phyloP scores from a whole-genome alignment of 495 filamentous ascomycete genomes.

The Rusavskia elegans region DNA sequence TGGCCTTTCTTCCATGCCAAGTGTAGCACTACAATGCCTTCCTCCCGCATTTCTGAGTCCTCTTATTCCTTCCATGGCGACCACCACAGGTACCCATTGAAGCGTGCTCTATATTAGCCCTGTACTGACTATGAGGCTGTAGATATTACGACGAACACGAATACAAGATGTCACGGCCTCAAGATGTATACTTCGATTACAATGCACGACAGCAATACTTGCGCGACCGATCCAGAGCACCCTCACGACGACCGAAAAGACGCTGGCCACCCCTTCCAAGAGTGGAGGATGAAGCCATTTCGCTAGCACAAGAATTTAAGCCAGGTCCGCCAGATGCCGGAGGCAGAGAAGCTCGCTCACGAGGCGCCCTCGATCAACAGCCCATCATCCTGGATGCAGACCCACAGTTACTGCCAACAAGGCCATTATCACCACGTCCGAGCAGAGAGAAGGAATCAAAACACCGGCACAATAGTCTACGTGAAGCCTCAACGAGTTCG shows the following conservation, averaged over 20 bases:
- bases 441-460: background rate
- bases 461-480: constrained; percentile 5
- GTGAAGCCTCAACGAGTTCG: constrained; percentile 15
- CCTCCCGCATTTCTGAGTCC: too few relatives aligned
- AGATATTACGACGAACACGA: background rate
- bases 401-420: constrained; percentile 1
- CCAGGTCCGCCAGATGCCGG: constrained; percentile 19
- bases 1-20: too few relatives aligned
- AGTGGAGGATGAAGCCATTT: constrained; percentile 28
- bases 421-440: background rate
- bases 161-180: background rate
- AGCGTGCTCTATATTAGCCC: too few relatives aligned
- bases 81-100: too few relatives aligned
- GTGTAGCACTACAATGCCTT: too few relatives aligned
- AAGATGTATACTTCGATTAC: background rate
- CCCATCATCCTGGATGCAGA: constrained; percentile 24
- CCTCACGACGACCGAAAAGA: background rate
- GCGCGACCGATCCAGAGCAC: background rate
- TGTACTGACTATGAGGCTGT: too few relatives aligned
- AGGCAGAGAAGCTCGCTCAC: constrained; percentile 23
- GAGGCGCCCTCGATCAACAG: constrained; percentile 31
- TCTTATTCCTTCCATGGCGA: too few relatives aligned
- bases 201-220: background rate
- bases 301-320: constrained; percentile 27
- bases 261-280: constrained; percentile 27